A percentile compares a stretch with the other conserved stretches of the same genome.
Evolutionary conservation across 495 filamentous ascomycete genomes (phyloP).

Genomic region (Oleoguttula mirabilis): DNA sequence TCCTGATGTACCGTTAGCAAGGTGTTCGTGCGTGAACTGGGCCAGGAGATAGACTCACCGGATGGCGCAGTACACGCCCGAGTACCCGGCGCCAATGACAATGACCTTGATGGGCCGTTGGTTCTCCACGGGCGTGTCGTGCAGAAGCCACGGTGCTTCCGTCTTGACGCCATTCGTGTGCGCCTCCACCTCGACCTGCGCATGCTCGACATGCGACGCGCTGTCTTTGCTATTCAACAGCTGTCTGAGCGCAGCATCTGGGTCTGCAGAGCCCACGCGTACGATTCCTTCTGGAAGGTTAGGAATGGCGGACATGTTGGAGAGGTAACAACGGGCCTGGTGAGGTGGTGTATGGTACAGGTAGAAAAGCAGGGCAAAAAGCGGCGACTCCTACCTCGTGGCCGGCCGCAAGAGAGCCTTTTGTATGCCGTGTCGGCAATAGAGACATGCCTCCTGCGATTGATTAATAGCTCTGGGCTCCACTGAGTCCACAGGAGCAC

Average conservation of each 20-base stretch:
- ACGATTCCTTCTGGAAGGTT: slow-evolving; percentile 15
- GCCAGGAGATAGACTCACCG: too few species aligned
- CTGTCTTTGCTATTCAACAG: slow-evolving; percentile 1
- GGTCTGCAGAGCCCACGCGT: neutral
- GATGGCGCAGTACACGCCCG: slow-evolving; percentile 50
- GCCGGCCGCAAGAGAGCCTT: too few species aligned
- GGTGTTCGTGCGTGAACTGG: too few species aligned
- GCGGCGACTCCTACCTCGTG: too few species aligned
- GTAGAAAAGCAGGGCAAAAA: too few species aligned
- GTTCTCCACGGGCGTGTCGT: slow-evolving; percentile 40
- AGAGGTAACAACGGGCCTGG: too few species aligned
- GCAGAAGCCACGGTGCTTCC: slow-evolving; percentile 13
- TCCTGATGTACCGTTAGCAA: too few species aligned
- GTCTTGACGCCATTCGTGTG: slow-evolving; percentile 1
- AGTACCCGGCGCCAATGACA: slow-evolving; percentile 54
- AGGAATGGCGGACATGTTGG: slow-evolving; percentile 20
- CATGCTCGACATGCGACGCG: slow-evolving; percentile 3
- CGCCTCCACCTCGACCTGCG: neutral
- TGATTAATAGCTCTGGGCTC: too few species aligned
- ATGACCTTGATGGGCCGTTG: slow-evolving; percentile 41
- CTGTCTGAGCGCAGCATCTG: neutral
- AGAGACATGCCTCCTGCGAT: too few species aligned
- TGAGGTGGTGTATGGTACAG: too few species aligned
- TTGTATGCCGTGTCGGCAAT: too few species aligned
- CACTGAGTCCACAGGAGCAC: too few species aligned